Base-by-base conservation (phyloP, 257 asterid genomes). In the Fraxinus anomala region DNA sequence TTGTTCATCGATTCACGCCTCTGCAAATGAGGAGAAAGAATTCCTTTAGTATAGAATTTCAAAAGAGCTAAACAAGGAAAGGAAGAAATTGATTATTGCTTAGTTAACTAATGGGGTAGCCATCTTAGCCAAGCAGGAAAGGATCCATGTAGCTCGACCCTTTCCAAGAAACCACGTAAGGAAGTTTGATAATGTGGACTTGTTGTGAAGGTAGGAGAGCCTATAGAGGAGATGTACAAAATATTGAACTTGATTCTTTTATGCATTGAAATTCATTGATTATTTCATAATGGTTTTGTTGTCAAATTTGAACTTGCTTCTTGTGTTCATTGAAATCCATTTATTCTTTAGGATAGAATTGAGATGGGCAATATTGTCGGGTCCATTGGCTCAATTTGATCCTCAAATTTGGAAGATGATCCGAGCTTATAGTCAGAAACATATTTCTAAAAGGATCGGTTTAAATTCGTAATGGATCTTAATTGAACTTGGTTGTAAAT, bases 1-100 rank as follows among this genome's bases (percentile, higher is more conserved):
- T 94, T 26, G 88, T 90, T 10, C 19, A 80, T 56, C 88, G 79
- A 72, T 80, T 85, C 76, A 81, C 76, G 7, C 75, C 61, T 28
- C 82, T 16, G 30, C 80, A 77, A 61, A 47, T 51, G 66, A 82
- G 24, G 91, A 84, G 69, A 89, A 81, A 78, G 86, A 83, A n/a
- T 63, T 24, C 74, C 79, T 39, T 26, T 63, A 63, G 49, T 17
- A 73, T 24, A 81, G 5, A 59, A 11, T 24, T 63, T 63, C 17
- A 8, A 5, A 9, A 61, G 86, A 73, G 37, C 87, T 47, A 84
- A 80, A 76, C 79, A 63, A 47, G 79, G 76, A 0, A 87, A 91
- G 3, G 31, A 61, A 30, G 92, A 83, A 17, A 87, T 84, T 23
- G 89, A 83, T 54, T 73, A 80, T 80, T 83, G 79, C 78, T 79